Base-by-base conservation (phyloP, 2,329 filamentous ascomycete genomes). In the Trichothecium sympodiale region DNA sequence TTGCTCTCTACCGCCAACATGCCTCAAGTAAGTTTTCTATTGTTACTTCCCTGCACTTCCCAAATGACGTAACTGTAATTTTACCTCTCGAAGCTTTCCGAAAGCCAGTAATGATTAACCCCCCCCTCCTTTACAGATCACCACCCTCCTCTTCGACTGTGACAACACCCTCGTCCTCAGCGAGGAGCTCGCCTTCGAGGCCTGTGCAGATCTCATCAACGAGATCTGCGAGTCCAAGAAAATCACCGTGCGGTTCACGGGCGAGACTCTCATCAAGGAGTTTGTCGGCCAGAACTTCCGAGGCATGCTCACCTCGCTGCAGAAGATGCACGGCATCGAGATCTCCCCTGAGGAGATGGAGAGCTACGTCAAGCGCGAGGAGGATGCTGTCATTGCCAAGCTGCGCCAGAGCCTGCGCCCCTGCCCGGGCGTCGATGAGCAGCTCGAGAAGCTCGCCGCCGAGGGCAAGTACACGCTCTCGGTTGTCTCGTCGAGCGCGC, bases 221-320 rank as follows among this genome's bases (percentile, higher is more conserved):
- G 69, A 86, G 59, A 84, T 94, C 57, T 77, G 89, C 56, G 68
- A 71, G 48, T 71, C 72, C 52, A 71, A 80, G 52, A 64, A 69
- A 49, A 67, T 85, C 41, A 46, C 57, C 20, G 68, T 75, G 48
- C 75, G 72, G 54, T 94, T 93, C 67, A 87, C 83, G 4, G 82
- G 82, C 52, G 74, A 79, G 33, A 70, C 77, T 41, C 78, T 94
- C 44, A 83, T 94, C 62, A 66, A 70, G 48, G 83, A 94, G 63
- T 94, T 93, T 52, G 85, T 94, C 48, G 87, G 88, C 50, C 82
- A 91, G 59, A 94, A 93, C 72, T 94, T 94, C 73, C 84, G 86
- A 47, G 84, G 85, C 61, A 94, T 94, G 84, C 79, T 94, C 62
- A 60, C 67, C 40, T 77, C 75, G 41, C 75, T 94, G 41, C 78